A percentile compares a stretch with the other conserved stretches of the same genome.
Evolutionary conservation across 306 rosid genomes (phyloP).

Genomic region (Inga leiocalycina): DNA sequence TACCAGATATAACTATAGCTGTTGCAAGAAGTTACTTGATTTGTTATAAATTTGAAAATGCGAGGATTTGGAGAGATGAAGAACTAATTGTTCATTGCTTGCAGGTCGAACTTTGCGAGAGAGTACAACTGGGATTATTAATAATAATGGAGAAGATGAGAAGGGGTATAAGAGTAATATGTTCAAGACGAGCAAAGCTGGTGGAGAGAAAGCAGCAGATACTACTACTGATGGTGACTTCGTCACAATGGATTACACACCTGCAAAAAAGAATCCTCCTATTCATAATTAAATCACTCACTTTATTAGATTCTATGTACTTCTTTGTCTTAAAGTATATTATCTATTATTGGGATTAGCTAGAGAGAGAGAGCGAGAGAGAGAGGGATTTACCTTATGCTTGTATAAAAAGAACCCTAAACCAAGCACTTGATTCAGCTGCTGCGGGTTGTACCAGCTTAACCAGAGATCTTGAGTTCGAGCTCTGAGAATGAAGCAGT

Average conservation of each 20-base stretch:
- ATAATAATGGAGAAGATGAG: slow-evolving; percentile 4
- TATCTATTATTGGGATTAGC: neutral
- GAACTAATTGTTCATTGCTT: neutral
- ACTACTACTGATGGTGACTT: slow-evolving; percentile 38
- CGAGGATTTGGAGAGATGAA: neutral
- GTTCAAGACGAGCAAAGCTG: slow-evolving; percentile 32
- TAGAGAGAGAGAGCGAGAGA: neutral
- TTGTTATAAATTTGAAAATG: neutral
- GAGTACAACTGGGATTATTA: neutral
- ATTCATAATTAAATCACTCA: slow-evolving; percentile 61
- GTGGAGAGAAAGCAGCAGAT: slow-evolving; percentile 26
- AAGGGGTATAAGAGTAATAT: neutral
- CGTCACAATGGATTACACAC: slow-evolving; percentile 72
- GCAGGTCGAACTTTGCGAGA: slow-evolving; percentile 47
- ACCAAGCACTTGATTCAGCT: too few relatives aligned
- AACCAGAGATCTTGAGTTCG: too few relatives aligned
- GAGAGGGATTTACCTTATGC: neutral
- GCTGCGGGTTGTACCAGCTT: too few relatives aligned
- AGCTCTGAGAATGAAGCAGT: too few relatives aligned
- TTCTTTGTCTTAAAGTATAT: neutral
- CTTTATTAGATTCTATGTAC: neutral
- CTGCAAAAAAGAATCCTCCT: slow-evolving; percentile 78
- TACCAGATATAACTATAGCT: neutral
- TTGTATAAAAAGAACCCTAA: too few relatives aligned
- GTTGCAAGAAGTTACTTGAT: neutral